These are phyloP conservation scores for Choricystis sp. DNA, from an alignment of 139 green algal species.

Conservation along the genomic window DNA sequence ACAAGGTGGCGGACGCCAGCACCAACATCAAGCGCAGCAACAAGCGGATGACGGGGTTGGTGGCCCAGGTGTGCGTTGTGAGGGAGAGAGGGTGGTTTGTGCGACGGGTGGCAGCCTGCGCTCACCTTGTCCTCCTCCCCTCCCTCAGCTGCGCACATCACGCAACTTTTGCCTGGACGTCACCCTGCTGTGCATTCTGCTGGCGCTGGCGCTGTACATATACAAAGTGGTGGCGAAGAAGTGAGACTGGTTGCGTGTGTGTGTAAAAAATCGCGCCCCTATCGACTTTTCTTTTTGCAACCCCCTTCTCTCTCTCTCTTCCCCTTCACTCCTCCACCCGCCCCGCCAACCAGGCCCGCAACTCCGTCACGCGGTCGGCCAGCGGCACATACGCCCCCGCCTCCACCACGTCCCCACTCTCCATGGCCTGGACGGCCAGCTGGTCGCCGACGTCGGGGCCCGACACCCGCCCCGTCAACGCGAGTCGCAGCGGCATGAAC, in stretches of 20 bases:
- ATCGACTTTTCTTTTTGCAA: background rate
- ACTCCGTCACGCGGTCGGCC: slow-evolving; percentile 35
- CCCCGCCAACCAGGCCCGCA: slow-evolving; percentile 31
- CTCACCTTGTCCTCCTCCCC: background rate
- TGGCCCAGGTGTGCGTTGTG: background rate
- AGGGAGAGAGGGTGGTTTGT: background rate
- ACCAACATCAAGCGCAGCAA: slow-evolving; percentile 67
- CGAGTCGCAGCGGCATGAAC: slow-evolving; percentile 93
- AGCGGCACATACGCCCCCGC: slow-evolving; percentile 32
- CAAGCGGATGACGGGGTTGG: slow-evolving; percentile 29
- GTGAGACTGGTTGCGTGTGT: background rate
- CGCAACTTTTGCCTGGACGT: slow-evolving; percentile 77
- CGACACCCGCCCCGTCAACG: slow-evolving; percentile 67
- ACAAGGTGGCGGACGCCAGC: slow-evolving; percentile 41
- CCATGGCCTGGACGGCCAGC: slow-evolving; percentile 47
- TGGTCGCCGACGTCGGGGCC: slow-evolving; percentile 78
- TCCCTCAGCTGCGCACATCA: slow-evolving; percentile 43
- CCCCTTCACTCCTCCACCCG: background rate
- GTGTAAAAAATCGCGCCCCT: background rate
- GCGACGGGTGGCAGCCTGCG: background rate
- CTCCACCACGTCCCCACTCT: slow-evolving; percentile 39
- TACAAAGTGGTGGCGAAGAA: slow-evolving; percentile 34
- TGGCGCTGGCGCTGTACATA: slow-evolving; percentile 60
- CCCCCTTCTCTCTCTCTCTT: background rate
- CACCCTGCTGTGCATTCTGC: slow-evolving; percentile 59